phyloP scores from a whole-genome alignment of 2,329 filamentous ascomycete genomes.

The Penicillium brasilianum region DNA sequence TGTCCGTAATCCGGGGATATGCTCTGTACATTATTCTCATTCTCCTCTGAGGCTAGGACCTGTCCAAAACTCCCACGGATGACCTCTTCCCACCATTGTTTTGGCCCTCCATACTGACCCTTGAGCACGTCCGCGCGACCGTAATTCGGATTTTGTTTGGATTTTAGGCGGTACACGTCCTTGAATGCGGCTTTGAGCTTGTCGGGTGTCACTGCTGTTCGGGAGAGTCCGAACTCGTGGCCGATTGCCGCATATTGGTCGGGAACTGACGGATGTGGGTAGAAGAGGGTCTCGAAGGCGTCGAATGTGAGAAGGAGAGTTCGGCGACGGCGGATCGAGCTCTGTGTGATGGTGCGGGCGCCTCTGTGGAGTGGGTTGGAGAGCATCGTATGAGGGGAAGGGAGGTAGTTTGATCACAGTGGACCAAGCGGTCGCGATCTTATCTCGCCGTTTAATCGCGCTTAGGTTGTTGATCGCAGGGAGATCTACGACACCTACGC shows the following conservation, averaged over 20 bases:
- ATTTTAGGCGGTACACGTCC: conserved; percentile 40
- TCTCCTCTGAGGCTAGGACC: conserved; percentile 19
- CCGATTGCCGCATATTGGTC: conserved; percentile 49
- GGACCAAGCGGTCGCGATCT: conserved; percentile 1
- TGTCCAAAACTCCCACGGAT: conserved; percentile 45
- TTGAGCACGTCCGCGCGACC: conserved; percentile 46
- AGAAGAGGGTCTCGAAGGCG: conserved; percentile 53
- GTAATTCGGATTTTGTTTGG: conserved; percentile 48
- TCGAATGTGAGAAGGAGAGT: conserved; percentile 52
- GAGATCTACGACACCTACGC: background rate
- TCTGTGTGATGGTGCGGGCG: background rate
- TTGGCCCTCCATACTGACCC: conserved; percentile 44
- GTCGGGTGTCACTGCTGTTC: conserved; percentile 32
- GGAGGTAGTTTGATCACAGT: background rate
- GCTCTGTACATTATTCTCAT: background rate
- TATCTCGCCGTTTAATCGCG: conserved; percentile 5
- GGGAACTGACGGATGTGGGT: conserved; percentile 46
- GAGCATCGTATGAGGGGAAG: background rate
- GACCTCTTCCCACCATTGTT: conserved; percentile 53
- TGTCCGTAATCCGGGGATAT: background rate
- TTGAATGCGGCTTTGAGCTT: conserved; percentile 45
- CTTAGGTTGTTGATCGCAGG: background rate
- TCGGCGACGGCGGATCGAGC: conserved; percentile 14
- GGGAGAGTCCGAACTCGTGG: conserved; percentile 42
- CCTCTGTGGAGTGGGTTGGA: background rate